Evolutionary conservation across 805 yeast species (phyloP).

Genomic region (Barnettozyma vustinii): DNA sequence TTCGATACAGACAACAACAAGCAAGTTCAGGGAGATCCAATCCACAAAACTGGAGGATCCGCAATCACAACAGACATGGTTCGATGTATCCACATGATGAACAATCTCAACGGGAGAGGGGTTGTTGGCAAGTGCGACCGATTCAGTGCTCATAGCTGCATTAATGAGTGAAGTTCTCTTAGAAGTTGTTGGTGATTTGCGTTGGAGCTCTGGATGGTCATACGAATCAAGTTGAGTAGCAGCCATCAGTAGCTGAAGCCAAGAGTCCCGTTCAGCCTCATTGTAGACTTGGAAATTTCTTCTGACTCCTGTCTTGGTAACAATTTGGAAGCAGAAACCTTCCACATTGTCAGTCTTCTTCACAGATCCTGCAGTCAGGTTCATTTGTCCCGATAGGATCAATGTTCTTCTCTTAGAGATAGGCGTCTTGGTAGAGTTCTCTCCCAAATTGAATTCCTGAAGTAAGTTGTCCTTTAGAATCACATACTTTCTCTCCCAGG

Average conservation of each 20-base stretch:
- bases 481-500: constrained; percentile 92
- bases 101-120: constrained; percentile 21
- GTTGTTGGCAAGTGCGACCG: neutral
- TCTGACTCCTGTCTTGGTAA: constrained; percentile 60
- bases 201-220: constrained; percentile 6
- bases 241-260: constrained; percentile 60
- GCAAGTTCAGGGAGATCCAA: constrained; percentile 78
- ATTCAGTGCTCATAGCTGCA: constrained; percentile 1
- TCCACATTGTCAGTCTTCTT: constrained; percentile 33
- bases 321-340: constrained; percentile 65
- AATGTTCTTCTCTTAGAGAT: neutral
- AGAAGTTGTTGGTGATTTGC: neutral
- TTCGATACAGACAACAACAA: constrained; percentile 71
- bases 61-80: constrained; percentile 76
- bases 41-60: constrained; percentile 60
- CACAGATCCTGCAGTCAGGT: constrained; percentile 60
- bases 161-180: neutral
- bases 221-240: constrained; percentile 38
- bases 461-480: constrained; percentile 64
- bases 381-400: constrained; percentile 42
- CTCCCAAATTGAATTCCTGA: constrained; percentile 1
- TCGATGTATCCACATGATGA: constrained; percentile 41
- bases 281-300: constrained; percentile 68
- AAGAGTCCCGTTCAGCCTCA: constrained; percentile 58
- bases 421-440: neutral